These are phyloP conservation scores for Sarocladium kiliense DNA, from an alignment of 2,329 filamentous ascomycete species.

Conservation along the genomic window DNA sequence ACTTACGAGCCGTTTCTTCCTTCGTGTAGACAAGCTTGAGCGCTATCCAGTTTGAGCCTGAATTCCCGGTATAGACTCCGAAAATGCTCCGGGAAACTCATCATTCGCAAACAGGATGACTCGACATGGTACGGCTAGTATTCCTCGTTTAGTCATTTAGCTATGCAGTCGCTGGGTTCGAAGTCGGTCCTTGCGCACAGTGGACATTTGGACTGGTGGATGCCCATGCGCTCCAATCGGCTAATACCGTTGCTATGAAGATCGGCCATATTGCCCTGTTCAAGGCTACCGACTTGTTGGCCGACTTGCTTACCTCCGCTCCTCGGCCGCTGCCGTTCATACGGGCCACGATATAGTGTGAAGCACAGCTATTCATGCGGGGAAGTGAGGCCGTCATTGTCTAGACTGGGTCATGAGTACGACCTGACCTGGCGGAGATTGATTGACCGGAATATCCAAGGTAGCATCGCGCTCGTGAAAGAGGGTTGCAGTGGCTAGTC, in stretches of 20 bases:
- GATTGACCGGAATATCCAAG: not conserved
- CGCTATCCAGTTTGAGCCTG: not conserved
- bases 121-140: too few relatives aligned
- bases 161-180: not conserved
- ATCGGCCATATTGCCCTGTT: not conserved
- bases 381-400: too few relatives aligned
- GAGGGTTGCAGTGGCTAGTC: not conserved
- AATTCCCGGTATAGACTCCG: not conserved
- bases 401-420: not conserved
- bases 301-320: not conserved
- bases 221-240: slow-evolving; percentile 4
- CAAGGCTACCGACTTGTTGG: too few relatives aligned
- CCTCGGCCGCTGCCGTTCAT: not conserved
- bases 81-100: too few relatives aligned
- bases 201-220: not conserved
- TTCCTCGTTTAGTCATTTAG: too few relatives aligned
- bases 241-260: not conserved
- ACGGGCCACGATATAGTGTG: not conserved
- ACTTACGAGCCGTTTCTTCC: not conserved
- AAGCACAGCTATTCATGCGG: not conserved
- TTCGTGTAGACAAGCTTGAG: not conserved
- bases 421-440: not conserved
- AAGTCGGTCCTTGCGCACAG: not conserved
- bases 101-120: too few relatives aligned
- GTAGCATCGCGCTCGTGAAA: not conserved